Conservation (phyloP, 257 asterid genomes). For the Haberlea rhodopensis region DNA sequence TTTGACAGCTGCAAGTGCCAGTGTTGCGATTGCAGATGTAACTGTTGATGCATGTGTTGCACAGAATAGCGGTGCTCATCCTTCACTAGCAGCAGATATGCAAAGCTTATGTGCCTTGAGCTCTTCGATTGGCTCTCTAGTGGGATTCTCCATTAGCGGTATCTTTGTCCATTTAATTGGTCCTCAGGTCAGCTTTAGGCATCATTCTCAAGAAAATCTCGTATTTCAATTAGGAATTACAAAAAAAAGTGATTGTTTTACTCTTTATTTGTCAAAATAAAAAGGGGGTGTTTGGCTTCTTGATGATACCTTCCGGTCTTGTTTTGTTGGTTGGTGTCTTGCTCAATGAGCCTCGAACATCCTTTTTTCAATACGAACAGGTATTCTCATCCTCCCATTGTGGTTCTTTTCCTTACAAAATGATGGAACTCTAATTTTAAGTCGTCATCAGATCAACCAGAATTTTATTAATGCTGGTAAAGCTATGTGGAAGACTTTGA, state of each 20-base stretch:
- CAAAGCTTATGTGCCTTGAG: constrained; percentile 93
- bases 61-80: constrained; percentile 72
- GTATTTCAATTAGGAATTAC: not conserved
- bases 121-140: constrained; percentile 75
- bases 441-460: constrained; percentile 59
- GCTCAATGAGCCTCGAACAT: constrained; percentile 60
- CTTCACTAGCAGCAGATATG: constrained; percentile 86
- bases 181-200: constrained; percentile 58
- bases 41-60: constrained; percentile 97
- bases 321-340: constrained; percentile 68
- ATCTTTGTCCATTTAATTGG: constrained; percentile 81
- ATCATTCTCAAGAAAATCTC: constrained; percentile 3
- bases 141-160: constrained; percentile 85
- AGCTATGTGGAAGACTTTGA: constrained; percentile 83
- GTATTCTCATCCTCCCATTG: constrained; percentile 35
- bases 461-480: constrained; percentile 69
- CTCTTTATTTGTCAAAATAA: not conserved
- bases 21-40: constrained; percentile 96
- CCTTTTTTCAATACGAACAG: constrained; percentile 55
- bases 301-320: constrained; percentile 73
- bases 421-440: constrained; percentile 21
- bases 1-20: constrained; percentile 85
- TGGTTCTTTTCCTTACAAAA: not conserved
- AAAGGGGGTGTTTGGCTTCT: constrained; percentile 91
- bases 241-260: constrained; percentile 13